phyloP scores from a whole-genome alignment of 345 rosid genomes.

The Carallia pectinifolia region DNA sequence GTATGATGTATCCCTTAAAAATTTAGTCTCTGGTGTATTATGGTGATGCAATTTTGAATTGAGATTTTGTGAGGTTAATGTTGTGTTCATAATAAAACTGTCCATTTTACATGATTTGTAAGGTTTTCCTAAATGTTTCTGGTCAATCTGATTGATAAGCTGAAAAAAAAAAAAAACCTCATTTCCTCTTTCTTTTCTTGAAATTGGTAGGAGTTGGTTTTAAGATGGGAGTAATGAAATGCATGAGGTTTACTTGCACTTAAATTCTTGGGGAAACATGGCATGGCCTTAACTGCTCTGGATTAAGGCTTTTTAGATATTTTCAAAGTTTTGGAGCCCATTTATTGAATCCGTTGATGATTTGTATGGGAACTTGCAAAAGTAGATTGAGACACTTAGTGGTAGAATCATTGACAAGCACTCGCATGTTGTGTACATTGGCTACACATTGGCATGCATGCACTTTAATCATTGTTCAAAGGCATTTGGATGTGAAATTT shows the following conservation, averaged over 20 bases:
- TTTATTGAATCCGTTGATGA: not conserved
- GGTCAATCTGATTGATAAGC: too few species aligned
- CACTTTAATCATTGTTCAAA: not conserved
- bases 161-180: too few species aligned
- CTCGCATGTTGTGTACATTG: not conserved
- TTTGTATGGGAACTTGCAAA: not conserved
- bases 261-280: not conserved
- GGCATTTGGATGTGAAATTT: conserved; percentile 1
- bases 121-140: too few species aligned
- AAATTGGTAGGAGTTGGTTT: too few species aligned
- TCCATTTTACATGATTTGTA: not conserved
- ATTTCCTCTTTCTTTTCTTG: too few species aligned
- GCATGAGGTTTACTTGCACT: not conserved
- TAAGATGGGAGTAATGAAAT: too few species aligned
- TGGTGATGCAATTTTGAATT: not conserved
- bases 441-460: not conserved
- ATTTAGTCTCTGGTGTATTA: conserved; percentile 3
- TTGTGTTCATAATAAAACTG: not conserved
- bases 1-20: conserved; percentile 33
- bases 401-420: not conserved
- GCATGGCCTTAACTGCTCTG: not conserved
- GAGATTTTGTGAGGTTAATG: not conserved
- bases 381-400: not conserved
- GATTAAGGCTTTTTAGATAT: not conserved
- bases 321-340: not conserved